Percentiles rank a stretch among this genome's conserved stretches.
phyloP scores from a whole-genome alignment of 148 eudicot genomes.

The Vaccinium macrocarpon region DNA sequence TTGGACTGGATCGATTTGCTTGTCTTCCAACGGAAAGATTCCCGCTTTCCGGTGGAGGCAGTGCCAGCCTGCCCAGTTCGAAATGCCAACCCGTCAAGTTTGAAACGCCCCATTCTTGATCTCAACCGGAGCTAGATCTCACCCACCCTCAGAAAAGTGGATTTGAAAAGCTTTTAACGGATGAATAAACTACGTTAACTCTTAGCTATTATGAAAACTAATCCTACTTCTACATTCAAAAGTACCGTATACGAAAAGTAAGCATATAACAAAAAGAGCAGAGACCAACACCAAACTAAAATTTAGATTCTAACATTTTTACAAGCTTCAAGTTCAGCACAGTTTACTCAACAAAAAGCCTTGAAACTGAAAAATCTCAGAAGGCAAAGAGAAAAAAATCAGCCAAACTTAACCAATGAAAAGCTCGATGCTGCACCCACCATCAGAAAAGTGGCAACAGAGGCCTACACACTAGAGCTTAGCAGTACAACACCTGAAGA shows the following conservation, averaged over 20 bases:
- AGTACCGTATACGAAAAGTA: background rate
- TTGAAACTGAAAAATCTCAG: background rate
- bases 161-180: no score
- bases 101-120: no score
- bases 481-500: background rate
- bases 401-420: background rate
- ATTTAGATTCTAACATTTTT: background rate
- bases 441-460: slow-evolving; percentile 3
- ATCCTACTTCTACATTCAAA: background rate
- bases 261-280: background rate
- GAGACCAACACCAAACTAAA: background rate
- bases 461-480: background rate
- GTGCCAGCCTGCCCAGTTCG: no score
- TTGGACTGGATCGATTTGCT: no score
- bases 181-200: background rate
- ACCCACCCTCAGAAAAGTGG: no score
- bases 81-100: no score
- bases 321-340: background rate
- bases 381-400: background rate
- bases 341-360: background rate
- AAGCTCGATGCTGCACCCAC: background rate
- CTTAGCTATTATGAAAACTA: background rate
- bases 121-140: no score
- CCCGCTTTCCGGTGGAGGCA: no score
- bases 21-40: no score